These are phyloP conservation scores for Hygrocybe coccinea DNA, from an alignment of 768 basidiomycete species.

Conservation along the genomic window DNA sequence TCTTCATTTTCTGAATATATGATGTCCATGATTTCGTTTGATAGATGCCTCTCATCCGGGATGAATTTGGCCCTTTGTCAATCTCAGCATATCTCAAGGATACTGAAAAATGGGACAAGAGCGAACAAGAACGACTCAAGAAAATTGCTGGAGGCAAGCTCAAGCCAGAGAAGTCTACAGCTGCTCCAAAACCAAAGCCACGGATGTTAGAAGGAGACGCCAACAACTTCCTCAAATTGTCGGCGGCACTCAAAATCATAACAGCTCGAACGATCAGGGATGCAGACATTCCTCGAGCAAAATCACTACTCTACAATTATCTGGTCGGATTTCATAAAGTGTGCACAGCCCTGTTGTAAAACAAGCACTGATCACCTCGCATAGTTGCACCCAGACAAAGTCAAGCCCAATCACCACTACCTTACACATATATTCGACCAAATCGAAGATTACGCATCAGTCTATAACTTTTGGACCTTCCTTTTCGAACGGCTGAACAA, in stretches of 20 bases:
- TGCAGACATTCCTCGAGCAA: conserved; percentile 3
- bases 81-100: too few relatives aligned
- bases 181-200: neutral
- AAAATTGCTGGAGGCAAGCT: neutral
- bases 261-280: conserved; percentile 7
- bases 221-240: conserved; percentile 16
- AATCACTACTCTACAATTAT: conserved; percentile 3
- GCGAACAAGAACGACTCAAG: neutral
- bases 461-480: conserved; percentile 37
- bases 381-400: conserved; percentile 7
- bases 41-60: conserved; percentile 10
- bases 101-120: neutral
- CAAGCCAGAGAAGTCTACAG: neutral
- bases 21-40: conserved; percentile 27
- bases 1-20: neutral
- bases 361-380: conserved; percentile 17
- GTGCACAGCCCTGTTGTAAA: neutral
- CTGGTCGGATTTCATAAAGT: conserved; percentile 5
- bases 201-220: conserved; percentile 13
- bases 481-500: conserved; percentile 34
- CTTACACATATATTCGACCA: conserved; percentile 25
- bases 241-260: conserved; percentile 17
- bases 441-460: conserved; percentile 30
- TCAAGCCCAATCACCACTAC: conserved; percentile 39
- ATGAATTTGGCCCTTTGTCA: too few relatives aligned